Evolutionary conservation across 352 stramenopile species (phyloP).

Genomic region (Pythium oligandrum): DNA sequence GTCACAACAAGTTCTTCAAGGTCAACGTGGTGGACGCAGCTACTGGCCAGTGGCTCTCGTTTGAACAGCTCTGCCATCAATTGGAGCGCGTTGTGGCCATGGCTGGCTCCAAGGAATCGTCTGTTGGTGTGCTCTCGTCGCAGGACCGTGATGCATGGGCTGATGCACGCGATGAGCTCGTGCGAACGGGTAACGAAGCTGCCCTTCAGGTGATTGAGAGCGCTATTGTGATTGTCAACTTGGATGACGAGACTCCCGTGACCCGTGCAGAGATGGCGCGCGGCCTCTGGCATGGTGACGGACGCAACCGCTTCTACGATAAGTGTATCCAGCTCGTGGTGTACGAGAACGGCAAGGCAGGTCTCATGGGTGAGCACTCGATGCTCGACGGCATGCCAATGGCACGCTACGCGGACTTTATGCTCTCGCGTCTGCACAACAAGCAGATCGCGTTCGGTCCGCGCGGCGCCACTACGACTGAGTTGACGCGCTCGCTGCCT

Average conservation of each 20-base stretch:
- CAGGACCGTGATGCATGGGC: constrained; percentile 76
- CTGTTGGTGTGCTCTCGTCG: constrained; percentile 62
- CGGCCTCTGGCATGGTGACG: constrained; percentile 78
- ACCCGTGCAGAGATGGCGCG: constrained; percentile 58
- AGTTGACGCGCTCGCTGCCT: constrained; percentile 23
- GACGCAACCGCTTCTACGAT: constrained; percentile 95
- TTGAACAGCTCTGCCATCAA: constrained; percentile 56
- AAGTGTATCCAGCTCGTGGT: constrained; percentile 96
- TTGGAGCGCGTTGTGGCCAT: constrained; percentile 44
- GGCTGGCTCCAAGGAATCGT: constrained; percentile 44
- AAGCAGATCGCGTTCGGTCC: constrained; percentile 42
- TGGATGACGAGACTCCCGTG: constrained; percentile 60
- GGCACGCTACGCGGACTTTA: constrained; percentile 58
- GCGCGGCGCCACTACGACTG: constrained; percentile 30
- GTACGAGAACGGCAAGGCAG: constrained; percentile 94
- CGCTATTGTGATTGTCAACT: constrained; percentile 58
- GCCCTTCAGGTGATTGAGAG: constrained; percentile 58
- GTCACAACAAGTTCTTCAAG: constrained; percentile 74
- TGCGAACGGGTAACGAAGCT: constrained; percentile 58
- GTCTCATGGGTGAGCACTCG: constrained; percentile 92
- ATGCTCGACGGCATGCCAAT: constrained; percentile 88
- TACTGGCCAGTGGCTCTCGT: constrained; percentile 34
- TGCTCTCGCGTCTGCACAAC: constrained; percentile 51
- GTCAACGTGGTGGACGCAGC: constrained; percentile 44
- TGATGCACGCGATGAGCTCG: constrained; percentile 62